Evolutionary conservation across 2,329 filamentous ascomycete genomes (phyloP).

Genomic region (Arthrobotrys pseudoclavata): DNA sequence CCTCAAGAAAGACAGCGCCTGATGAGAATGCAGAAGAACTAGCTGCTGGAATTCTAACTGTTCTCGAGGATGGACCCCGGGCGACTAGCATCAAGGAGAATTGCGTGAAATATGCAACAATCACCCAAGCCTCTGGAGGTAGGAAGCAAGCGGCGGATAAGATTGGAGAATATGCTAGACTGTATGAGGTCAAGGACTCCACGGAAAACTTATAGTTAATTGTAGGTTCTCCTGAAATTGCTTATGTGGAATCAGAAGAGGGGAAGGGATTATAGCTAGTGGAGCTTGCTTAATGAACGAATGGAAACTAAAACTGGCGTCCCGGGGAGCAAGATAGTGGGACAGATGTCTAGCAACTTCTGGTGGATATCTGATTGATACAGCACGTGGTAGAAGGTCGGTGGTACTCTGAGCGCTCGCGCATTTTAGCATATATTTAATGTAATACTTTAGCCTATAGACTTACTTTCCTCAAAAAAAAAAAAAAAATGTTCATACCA

Average conservation of each 20-base stretch:
- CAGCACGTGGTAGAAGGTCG: not conserved
- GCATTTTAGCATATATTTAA: constrained; percentile 3
- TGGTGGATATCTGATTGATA: not conserved
- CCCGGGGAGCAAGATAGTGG: too few relatives aligned
- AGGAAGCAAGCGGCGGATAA: constrained; percentile 55
- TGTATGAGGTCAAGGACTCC: constrained; percentile 38
- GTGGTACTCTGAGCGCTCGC: not conserved
- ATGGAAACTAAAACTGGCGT: not conserved
- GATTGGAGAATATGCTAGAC: constrained; percentile 51
- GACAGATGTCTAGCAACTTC: not conserved
- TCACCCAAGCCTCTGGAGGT: constrained; percentile 39
- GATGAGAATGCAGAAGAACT: constrained; percentile 57
- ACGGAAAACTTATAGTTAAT: constrained; percentile 35
- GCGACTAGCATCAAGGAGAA: constrained; percentile 35
- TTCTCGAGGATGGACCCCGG: constrained; percentile 31
- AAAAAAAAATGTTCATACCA: not conserved
- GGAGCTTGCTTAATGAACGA: not conserved
- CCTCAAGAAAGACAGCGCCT: constrained; percentile 53
- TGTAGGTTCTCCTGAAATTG: too few relatives aligned
- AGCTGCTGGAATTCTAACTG: constrained; percentile 28
- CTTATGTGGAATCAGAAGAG: not conserved
- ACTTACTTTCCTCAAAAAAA: not conserved
- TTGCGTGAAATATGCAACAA: constrained; percentile 37
- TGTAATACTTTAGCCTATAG: constrained; percentile 18
- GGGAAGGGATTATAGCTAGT: not conserved